phyloP scores from a whole-genome alignment of 2,329 filamentous ascomycete genomes.

The Aspergillus sojae region DNA sequence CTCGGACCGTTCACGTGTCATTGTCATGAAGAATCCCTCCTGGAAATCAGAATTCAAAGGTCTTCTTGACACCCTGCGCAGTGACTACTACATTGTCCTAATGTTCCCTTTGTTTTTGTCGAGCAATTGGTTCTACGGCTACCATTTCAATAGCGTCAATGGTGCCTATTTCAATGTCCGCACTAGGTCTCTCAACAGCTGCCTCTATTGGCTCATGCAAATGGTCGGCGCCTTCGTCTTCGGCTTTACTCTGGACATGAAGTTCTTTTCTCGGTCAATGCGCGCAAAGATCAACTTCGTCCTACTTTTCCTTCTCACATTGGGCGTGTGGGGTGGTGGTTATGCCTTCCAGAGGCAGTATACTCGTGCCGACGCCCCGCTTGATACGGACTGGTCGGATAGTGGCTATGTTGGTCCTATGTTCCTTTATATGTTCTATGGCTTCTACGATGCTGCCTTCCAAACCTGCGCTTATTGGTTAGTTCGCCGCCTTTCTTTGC shows the following conservation, averaged over 20 bases:
- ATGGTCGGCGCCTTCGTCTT: slow-evolving; percentile 75
- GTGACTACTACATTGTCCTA: slow-evolving; percentile 72
- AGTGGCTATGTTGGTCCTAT: slow-evolving; percentile 74
- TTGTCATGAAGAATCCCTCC: slow-evolving; percentile 87
- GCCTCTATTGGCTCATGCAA: slow-evolving; percentile 79
- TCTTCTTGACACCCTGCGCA: slow-evolving; percentile 70
- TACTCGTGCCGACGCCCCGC: slow-evolving; percentile 44
- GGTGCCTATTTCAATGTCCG: slow-evolving; percentile 71
- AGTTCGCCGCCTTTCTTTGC: slow-evolving; percentile 24
- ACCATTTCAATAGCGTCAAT: slow-evolving; percentile 77
- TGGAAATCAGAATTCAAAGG: slow-evolving; percentile 79
- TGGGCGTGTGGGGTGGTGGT: slow-evolving; percentile 80
- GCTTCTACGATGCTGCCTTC: slow-evolving; percentile 86
- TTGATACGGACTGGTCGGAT: slow-evolving; percentile 65
- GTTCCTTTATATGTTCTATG: slow-evolving; percentile 89
- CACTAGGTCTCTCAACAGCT: slow-evolving; percentile 74
- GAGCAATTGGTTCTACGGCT: slow-evolving; percentile 79
- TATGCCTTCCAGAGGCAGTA: slow-evolving; percentile 74
- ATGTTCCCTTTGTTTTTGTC: slow-evolving; percentile 83
- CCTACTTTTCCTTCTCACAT: slow-evolving; percentile 68
- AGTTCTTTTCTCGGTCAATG: slow-evolving; percentile 61
- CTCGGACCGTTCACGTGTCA: slow-evolving; percentile 75
- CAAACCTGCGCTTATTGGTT: slow-evolving; percentile 90
- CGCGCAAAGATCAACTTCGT: slow-evolving; percentile 68
- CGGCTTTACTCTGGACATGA: slow-evolving; percentile 70